Base-by-base conservation (phyloP, 2,329 filamentous ascomycete species). In the Diaporthe capsici region DNA sequence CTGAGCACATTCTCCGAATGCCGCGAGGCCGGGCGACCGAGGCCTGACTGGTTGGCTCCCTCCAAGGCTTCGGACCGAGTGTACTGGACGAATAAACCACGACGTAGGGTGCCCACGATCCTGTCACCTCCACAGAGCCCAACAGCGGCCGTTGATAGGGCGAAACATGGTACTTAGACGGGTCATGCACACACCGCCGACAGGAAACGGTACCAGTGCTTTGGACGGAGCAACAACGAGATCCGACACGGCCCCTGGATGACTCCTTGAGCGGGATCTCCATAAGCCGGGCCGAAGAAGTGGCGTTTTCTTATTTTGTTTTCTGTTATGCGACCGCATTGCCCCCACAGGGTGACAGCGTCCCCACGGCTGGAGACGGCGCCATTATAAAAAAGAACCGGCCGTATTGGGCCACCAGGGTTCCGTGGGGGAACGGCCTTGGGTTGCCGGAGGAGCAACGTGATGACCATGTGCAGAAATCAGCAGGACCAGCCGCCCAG, bases 381-480 rank as follows among this genome's bases (percentile, higher is more conserved):
- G 63, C 63, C 47, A 53, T 39, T 31, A 37, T 68, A n/a, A 42
- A 55, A 53, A 70, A 28, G 49, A 53, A 70, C 31, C 13, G 65
- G 65, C 22, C 4, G 49, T 8, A 55, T 53, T 70, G 31, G 34
- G 65, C 49, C n/a, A 42, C 15, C 34, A 20, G 13, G 15, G 37
- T 9, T 31, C 31, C n/a, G 31, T 17, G 44, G 22, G 44, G 65
- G 47, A 15, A 37, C 22, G 47, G 47, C 13, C 10, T 13, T 22
- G 22, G 8, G 34, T 55, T 25, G 49, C 15, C 42, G 65, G 28
- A 70, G 34, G 65, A 55, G 34, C 15, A 42, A 39, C 8, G 34
- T 53, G 65, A 68, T 53, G 34, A 49, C 25, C 65, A 70, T 55
- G 65, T 70, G 65, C 65, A 55, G 65, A 39, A 53, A 34, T 28